Evolutionary conservation across 306 rosid genomes (phyloP), one percentile per base, ranked within the genome.

Genomic region (Clitoria ternatea): DNA sequence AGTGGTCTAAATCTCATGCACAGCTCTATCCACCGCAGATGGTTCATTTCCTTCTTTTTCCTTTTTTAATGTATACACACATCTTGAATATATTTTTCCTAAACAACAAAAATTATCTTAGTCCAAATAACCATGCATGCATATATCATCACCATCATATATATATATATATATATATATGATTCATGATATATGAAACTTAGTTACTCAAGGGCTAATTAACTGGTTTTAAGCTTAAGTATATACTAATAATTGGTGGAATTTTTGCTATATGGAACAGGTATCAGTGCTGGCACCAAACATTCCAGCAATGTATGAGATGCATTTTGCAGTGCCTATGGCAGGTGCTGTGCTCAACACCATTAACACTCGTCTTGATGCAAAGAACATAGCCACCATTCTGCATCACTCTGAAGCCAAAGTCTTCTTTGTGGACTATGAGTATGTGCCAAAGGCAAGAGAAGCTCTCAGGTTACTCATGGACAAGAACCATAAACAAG

Each of bases 301-400:
- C 63, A 71, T 90, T 48, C 98, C 98, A 22, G 98, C 98, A 37
- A 69, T 84, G 94, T 94, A 90, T 32, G 98, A 94, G 92, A 90
- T 94, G 97, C 98, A 94, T 72, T 94, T 94, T 15, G 97, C 96
- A 0, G 97, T 90, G 45, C 94, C 98, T 0, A 94, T 94, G 98
- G 98, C 97, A 0, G 97, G 98, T 0, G 96, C 84, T 0, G 89
- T 90, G 1, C 82, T 94, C 1, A 94, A 90, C 90, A 73, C 96
- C 18, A 78, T 94, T 12, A 94, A 94, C 85, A 80, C 79, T 8
- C 96, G 98, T 49, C 87, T 94, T 0, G 89, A 94, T 23, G 81
- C 96, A 0, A 80, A 73, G 4, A 90, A 63, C 91, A 77, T 94
- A 14, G 97, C 98, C 33, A 22, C 82, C 36, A 94, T 94, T 27